These are phyloP conservation scores for Chrysosporium keratinophilum DNA, from an alignment of 2,329 filamentous ascomycete species.

Conservation along the genomic window DNA sequence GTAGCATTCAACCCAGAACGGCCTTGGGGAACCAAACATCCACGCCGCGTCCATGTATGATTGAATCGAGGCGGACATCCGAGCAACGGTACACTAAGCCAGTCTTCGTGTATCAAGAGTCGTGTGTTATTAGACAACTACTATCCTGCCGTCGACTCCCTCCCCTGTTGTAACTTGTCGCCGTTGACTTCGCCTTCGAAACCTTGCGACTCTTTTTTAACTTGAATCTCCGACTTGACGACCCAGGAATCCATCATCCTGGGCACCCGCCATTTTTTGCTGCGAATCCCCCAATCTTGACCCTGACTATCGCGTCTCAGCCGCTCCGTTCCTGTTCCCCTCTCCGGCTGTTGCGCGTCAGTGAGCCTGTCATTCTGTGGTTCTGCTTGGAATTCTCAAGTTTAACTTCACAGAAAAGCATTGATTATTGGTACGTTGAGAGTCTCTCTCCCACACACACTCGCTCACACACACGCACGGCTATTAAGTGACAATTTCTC, in stretches of 20 bases:
- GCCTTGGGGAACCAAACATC: background rate
- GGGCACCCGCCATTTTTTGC: background rate
- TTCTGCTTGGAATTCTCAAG: background rate
- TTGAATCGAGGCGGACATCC: conserved; percentile 1
- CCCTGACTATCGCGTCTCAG: background rate
- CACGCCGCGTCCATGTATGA: background rate
- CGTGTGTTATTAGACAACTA: conserved; percentile 7
- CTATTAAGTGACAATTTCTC: too few species aligned
- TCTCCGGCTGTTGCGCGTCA: background rate
- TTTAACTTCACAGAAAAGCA: too few species aligned
- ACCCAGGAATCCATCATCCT: background rate
- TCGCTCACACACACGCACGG: too few species aligned
- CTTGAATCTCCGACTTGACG: background rate
- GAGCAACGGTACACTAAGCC: conserved; percentile 8
- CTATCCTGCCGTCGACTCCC: background rate
- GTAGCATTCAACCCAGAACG: conserved; percentile 4
- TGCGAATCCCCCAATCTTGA: background rate
- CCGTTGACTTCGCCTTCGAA: conserved; percentile 4
- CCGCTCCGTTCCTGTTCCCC: background rate
- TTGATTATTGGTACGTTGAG: too few species aligned
- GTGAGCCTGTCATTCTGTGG: background rate
- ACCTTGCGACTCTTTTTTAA: conserved; percentile 6
- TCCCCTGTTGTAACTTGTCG: background rate
- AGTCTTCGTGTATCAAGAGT: conserved; percentile 7
- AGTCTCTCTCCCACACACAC: too few species aligned